These are phyloP conservation scores for Halenospora varia DNA, from an alignment of 495 filamentous ascomycete genomes.

Conservation along the genomic window DNA sequence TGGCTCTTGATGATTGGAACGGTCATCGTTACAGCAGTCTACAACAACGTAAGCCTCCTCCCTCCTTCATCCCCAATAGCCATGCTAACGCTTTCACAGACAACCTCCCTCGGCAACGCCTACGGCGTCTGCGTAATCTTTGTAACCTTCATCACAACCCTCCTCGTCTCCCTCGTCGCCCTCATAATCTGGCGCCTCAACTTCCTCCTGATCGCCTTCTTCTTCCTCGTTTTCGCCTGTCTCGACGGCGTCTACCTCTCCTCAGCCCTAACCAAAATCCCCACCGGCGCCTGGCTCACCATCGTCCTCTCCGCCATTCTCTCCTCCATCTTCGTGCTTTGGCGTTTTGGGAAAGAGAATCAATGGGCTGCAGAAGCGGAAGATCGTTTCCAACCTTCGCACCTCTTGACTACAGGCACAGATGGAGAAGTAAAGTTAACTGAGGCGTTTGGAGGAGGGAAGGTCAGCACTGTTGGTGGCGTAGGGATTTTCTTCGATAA, in stretches of 20 bases:
- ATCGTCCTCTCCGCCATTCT: constrained; percentile 56
- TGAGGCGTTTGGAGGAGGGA: constrained; percentile 39
- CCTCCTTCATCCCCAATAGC: not conserved
- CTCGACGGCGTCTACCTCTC: constrained; percentile 65
- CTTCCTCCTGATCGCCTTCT: constrained; percentile 49
- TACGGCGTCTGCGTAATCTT: constrained; percentile 68
- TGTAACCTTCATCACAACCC: constrained; percentile 71
- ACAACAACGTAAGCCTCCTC: constrained; percentile 54
- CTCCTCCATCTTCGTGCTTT: constrained; percentile 58
- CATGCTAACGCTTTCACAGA: constrained; percentile 25
- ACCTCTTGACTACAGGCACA: constrained; percentile 35
- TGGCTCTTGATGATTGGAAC: constrained; percentile 74
- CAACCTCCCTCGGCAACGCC: constrained; percentile 45
- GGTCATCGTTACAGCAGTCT: constrained; percentile 66
- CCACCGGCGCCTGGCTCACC: constrained; percentile 72
- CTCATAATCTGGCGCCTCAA: constrained; percentile 64
- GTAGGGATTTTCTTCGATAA: constrained; percentile 68
- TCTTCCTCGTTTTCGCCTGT: constrained; percentile 57
- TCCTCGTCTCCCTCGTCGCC: constrained; percentile 62
- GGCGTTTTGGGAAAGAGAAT: constrained; percentile 70
- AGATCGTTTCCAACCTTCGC: constrained; percentile 49
- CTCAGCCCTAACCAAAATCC: constrained; percentile 63
- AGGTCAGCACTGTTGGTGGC: constrained; percentile 43
- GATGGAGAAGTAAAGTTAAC: constrained; percentile 28
- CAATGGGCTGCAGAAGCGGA: constrained; percentile 66